phyloP scores from a whole-genome alignment of 768 basidiomycete species.

The Amanita pseudoporphyria region DNA sequence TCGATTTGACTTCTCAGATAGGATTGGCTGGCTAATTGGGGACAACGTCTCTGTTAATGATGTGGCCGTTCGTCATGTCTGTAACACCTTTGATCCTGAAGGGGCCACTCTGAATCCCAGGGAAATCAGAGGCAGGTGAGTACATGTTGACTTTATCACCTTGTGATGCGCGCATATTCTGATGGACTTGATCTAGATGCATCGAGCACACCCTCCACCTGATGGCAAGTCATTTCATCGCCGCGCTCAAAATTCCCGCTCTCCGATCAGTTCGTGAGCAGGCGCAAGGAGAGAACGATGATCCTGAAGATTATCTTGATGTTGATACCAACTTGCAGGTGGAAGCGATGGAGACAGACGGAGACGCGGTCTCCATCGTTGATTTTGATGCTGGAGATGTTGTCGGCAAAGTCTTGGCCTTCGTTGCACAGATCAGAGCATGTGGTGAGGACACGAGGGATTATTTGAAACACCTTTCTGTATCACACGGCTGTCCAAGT shows the following conservation, averaged over 20 bases:
- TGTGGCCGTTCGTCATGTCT: slow-evolving; percentile 7
- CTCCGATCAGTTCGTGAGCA: neutral
- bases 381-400: slow-evolving; percentile 13
- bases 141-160: neutral
- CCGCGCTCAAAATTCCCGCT: slow-evolving; percentile 5
- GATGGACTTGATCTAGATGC: slow-evolving; percentile 7
- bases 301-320: slow-evolving; percentile 10
- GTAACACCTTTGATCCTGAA: slow-evolving; percentile 4
- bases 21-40: slow-evolving; percentile 11
- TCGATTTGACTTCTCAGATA: slow-evolving; percentile 9
- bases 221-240: slow-evolving; percentile 9
- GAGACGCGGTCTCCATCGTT: slow-evolving; percentile 1
- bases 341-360: slow-evolving; percentile 8
- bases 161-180: too few species aligned
- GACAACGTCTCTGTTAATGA: slow-evolving; percentile 10
- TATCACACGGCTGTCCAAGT: neutral
- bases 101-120: neutral
- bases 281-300: slow-evolving; percentile 9
- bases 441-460: slow-evolving; percentile 4
- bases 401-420: slow-evolving; percentile 12
- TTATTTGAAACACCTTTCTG: slow-evolving; percentile 6
- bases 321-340: slow-evolving; percentile 8
- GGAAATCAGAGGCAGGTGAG: slow-evolving; percentile 10
- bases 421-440: slow-evolving; percentile 10
- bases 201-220: slow-evolving; percentile 12